Evolutionary conservation across 1,284 basidiomycete genomes (phyloP).

Genomic region (Ceratobasidium sp.): DNA sequence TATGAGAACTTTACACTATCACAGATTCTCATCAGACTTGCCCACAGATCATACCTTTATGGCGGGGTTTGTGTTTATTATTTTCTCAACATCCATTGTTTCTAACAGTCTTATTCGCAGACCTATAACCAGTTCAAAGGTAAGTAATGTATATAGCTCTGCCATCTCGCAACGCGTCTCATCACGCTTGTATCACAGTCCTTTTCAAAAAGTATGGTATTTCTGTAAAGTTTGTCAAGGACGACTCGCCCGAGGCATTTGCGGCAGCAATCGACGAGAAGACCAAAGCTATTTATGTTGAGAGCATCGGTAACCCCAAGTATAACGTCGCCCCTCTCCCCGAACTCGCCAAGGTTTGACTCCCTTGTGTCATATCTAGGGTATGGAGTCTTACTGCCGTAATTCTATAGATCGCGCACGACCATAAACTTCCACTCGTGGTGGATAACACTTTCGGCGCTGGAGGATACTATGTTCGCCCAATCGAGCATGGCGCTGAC

Average conservation of each 20-base stretch:
- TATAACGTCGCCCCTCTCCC: conserved; percentile 77
- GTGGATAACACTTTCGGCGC: conserved; percentile 94
- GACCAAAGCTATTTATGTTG: conserved; percentile 64
- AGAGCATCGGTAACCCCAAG: conserved; percentile 86
- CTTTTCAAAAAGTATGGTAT: conserved; percentile 82
- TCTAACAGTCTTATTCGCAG: conserved; percentile 48
- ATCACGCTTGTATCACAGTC: conserved; percentile 53
- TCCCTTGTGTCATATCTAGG: background rate
- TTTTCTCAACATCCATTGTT: background rate
- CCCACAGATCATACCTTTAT: conserved; percentile 65
- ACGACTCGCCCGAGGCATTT: conserved; percentile 67
- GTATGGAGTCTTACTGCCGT: background rate
- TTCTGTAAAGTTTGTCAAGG: conserved; percentile 75
- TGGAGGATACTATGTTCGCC: conserved; percentile 76
- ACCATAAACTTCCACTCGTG: conserved; percentile 75
- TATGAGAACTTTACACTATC: too few species aligned
- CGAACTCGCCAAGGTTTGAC: conserved; percentile 73
- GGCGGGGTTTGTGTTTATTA: conserved; percentile 61
- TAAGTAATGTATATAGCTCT: conserved; percentile 43
- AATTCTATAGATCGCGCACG: conserved; percentile 61
- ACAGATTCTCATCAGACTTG: background rate
- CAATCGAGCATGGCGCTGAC: conserved; percentile 82
- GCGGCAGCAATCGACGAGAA: conserved; percentile 76
- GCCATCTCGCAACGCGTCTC: conserved; percentile 2
- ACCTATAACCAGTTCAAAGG: conserved; percentile 92